Evolutionary conservation across 2,329 filamentous ascomycete species (phyloP).

Genomic region (Colletotrichum sp.): DNA sequence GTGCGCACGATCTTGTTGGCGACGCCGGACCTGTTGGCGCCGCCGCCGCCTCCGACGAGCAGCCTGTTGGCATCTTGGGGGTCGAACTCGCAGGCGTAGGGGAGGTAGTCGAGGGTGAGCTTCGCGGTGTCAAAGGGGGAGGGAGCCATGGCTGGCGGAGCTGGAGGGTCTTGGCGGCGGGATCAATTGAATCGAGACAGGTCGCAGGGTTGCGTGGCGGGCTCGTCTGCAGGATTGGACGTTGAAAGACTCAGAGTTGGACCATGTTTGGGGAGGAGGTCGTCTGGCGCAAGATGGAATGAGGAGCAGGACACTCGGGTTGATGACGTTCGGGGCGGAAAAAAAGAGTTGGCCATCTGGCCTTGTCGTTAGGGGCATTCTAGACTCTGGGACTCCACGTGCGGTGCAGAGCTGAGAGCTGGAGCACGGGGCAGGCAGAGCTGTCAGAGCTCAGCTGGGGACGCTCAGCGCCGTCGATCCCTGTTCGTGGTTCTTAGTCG

Average conservation of each 20-base stretch:
- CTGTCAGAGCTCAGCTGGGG: not conserved
- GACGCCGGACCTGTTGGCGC: constrained; percentile 79
- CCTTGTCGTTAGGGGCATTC: not conserved
- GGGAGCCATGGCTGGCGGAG: constrained; percentile 35
- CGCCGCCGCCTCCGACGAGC: constrained; percentile 86
- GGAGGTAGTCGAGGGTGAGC: constrained; percentile 77
- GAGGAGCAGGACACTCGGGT: not conserved
- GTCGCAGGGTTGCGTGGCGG: not conserved
- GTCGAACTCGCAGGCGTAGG: constrained; percentile 89
- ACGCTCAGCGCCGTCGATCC: not conserved
- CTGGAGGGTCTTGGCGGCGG: not conserved
- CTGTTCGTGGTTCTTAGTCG: not conserved
- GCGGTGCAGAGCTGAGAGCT: constrained; percentile 13
- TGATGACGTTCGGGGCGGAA: constrained; percentile 9
- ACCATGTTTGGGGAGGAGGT: not conserved
- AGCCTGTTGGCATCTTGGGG: constrained; percentile 77
- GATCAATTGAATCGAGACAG: not conserved
- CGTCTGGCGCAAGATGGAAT: not conserved
- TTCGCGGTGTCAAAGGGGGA: constrained; percentile 57
- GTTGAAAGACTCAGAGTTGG: not conserved
- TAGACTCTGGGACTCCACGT: not conserved
- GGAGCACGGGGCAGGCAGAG: constrained; percentile 3
- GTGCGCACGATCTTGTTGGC: constrained; percentile 81
- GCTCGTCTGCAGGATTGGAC: not conserved
- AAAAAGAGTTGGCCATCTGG: constrained; percentile 20